Base-by-base conservation (phyloP, 805 yeast genomes). In the Wickerhamiella dianesei region DNA sequence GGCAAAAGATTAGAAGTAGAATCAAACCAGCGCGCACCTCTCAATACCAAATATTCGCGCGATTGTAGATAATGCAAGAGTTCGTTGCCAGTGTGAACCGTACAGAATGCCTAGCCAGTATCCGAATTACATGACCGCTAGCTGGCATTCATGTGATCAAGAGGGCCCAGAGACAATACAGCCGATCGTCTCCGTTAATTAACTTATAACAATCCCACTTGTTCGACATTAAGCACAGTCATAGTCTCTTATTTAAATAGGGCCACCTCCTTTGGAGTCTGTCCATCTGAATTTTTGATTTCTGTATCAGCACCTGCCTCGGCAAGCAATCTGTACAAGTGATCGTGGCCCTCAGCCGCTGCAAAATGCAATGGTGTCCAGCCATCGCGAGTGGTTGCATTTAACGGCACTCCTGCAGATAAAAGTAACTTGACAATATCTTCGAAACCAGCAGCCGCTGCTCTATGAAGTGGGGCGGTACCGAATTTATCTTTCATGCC, bases 311-410 rank as follows among this genome's bases (percentile, higher is more conserved):
- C 96, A 0, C 89, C 89, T 3, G 71, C 66, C 45, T 57, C 69
- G 1, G 79, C 77, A 42, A 88, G 64, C 32, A 67, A 57, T 1
- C 77, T 68, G 0, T 83, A 95, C 9, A 76, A 75, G 49, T 83
- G 95, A 1, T 81, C 87, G 55, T 79, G 80, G 0, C 95, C 96
- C 63, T 88, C 97, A 0, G 95, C 86, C 47, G 82, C 64, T 0
- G 96, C 95, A 63, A 85, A 94, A 61, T 85, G 95, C 50, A 89
- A 61, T 1, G 95, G 79, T 0, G 94, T 82, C 87, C 92, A 85
- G 0, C 94, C 92, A 5, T 45, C 19, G 12, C 54, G 53, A 58
- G 88, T 96, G 36, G 74, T 73, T 2, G 79, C 70, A 56, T 86
- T 82, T 19, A 87, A 60, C 6, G 83, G 82, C 0, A 80, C 75